A percentile compares a stretch with the other conserved stretches of the same genome.
These are phyloP conservation scores for Fusarium coicis DNA, from an alignment of 2,329 filamentous ascomycete genomes.

Conservation along the genomic window DNA sequence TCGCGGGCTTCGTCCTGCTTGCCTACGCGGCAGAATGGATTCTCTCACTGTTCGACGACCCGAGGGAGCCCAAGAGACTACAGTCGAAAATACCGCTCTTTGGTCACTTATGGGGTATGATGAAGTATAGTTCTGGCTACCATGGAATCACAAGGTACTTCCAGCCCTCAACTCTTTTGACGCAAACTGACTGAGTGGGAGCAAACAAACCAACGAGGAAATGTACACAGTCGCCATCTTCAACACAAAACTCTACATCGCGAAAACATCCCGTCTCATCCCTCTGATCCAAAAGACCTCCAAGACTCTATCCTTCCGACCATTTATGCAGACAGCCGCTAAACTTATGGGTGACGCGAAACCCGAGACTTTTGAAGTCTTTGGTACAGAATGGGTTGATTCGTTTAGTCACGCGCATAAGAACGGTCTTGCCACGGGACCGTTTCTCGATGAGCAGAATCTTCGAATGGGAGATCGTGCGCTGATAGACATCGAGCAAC, in stretches of 20 bases:
- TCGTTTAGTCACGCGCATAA: conserved; percentile 26
- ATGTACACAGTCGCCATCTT: conserved; percentile 45
- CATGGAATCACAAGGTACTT: conserved; percentile 26
- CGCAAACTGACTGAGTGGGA: fast-evolving
- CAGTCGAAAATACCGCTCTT: conserved; percentile 30
- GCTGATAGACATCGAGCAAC: background rate
- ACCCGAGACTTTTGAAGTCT: conserved; percentile 6
- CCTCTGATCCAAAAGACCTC: conserved; percentile 41
- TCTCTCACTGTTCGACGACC: conserved; percentile 31
- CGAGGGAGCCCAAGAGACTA: conserved; percentile 28
- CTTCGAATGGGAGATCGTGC: conserved; percentile 27
- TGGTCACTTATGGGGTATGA: conserved; percentile 33
- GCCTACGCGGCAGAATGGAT: conserved; percentile 32
- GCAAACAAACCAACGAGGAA: conserved; percentile 34
- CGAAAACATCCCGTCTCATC: conserved; percentile 40
- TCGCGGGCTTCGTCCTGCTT: conserved; percentile 17
- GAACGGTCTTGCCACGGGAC: conserved; percentile 6
- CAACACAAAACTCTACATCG: conserved; percentile 45
- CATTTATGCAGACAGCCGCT: conserved; percentile 39
- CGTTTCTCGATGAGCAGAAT: conserved; percentile 30
- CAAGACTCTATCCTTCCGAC: conserved; percentile 43
- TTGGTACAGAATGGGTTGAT: conserved; percentile 25
- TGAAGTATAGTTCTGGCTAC: conserved; percentile 24
- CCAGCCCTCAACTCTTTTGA: fast-evolving
- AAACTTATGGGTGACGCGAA: conserved; percentile 28